Base-by-base conservation (phyloP, 257 asterid species). In the Lithospermum erythrorhizon region DNA sequence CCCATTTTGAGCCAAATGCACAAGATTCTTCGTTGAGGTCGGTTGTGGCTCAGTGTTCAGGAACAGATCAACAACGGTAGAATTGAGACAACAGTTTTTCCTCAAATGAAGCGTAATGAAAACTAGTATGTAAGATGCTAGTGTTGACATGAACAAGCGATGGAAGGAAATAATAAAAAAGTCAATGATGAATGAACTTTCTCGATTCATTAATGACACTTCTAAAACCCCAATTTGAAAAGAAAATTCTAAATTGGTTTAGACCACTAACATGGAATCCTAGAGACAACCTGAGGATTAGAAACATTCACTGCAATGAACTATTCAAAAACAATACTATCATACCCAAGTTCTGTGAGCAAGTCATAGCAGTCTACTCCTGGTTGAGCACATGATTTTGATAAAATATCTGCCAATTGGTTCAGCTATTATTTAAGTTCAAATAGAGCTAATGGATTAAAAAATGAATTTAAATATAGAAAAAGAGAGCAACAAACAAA, bases 1-100 rank as follows among this genome's bases (percentile, higher is more conserved):
- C 82, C 75, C 74, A 86, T 91, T 81, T 51, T 86, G 95, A 75
- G 91, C 80, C 69, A 86, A 49, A 62, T 86, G 95, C 64, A 83
- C 75, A 48, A 83, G 63, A 72, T 86, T 86, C 74, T 81, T 86
- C 15, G 88, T 83, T 21, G 91, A 65, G 21, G 95, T 86, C 0
- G 95, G 69, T 32, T 86, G 89, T 7, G 84, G 88, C 65, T 79
- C 95, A n/a, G 79, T 78, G 55, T 68, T 69, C 59, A 81, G 68
- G 52, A 81, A 81, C 21, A 66, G 32, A 6, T 79, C 82, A 0
- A 79, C 72, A 0, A 81, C 74, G 1, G 91, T 79, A 18, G 67
- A 15, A 65, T 79, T 83, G 47, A 86, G 75, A 66, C 95, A 86
- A 5, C 95, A 86, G 25, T 86, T 86, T 37, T 65, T 81, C 52